Base-by-base conservation (phyloP, 768 basidiomycete species). In the Amyloporia xantha region DNA sequence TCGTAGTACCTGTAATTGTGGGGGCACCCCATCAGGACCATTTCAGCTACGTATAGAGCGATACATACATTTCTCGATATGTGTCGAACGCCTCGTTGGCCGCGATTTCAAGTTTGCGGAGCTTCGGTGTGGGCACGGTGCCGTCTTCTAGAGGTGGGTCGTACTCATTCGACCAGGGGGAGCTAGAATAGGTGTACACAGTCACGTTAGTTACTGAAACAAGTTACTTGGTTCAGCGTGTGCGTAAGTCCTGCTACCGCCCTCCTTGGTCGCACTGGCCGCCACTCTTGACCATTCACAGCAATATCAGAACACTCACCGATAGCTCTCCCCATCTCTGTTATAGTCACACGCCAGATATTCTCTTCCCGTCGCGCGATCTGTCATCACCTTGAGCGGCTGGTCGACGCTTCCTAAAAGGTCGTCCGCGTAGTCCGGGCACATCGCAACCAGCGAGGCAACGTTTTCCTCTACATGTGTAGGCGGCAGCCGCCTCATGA, bases 111-210 rank as follows among this genome's bases (percentile, higher is more conserved):
- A 99, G 73, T 61, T 92, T 88, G 49, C 96, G 81, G 50, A 98
- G 77, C 61, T 84, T 89, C 15, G 83, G 68, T 6, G 86, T 82
- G 0, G 96, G 96, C 2, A 79, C 71, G 3, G 94, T 93, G 2
- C 91, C 95, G 54, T 95, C 91, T 17, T 93, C 85, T 39, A 92
- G 66, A 1, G 86, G 86, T 20, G 93, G 90, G 54, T 92, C 85
- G 62, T 98, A 99, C 62, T 89, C 85, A 64, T 98, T 99, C 20
- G 94, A 93, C 94, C 95, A 98, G 6, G 96, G 96, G 2, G 96
- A 99, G 60, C 95, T 99, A 52, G 12, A 48, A n/a, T n/a, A n/a
- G n/a, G n/a, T n/a, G n/a, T n/a, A n/a, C n/a, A n/a, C n/a, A n/a
- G n/a, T n/a, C n/a, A n/a, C n/a, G n/a, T n/a, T n/a, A n/a, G n/a